Evolutionary conservation across 2,329 filamentous ascomycete species (phyloP), one percentile per base, ranked within the genome.

Genomic region (Apiospora saccharicola): DNA sequence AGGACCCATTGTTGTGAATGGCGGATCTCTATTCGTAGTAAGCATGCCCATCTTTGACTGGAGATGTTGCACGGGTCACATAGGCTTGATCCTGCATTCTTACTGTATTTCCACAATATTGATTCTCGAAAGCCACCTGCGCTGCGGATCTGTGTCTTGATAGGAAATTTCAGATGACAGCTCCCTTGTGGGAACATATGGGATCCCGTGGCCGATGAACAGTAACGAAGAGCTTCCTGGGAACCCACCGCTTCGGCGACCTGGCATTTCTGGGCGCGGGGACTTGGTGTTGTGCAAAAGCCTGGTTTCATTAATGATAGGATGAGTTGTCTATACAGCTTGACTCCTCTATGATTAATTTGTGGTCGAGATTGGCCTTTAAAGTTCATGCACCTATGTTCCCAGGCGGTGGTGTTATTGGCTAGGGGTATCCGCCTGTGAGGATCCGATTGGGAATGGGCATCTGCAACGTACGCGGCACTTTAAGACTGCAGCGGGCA

Each of bases 201-300:
- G 47, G 49, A 41, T 41, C 37, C 24, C 14, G 49, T 10, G 49
- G 49, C 49, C 24, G 49, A 26, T 61, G 53, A 61, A 61, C 30
- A 37, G 26, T 61, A 37, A 22, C 22, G 22, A 22, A 30, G 34
- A 22, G 16, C 53, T 19, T 30, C 16, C 22, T 30, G 26, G 53
- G 53, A 61, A 61, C 53, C 53, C 53, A 61, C 53, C 8, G 16
- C 26, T 10, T 61, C 53, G 53, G 53, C 26, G 53, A 61, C 30
- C 53, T 37, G 30, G 12, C 16, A n/a, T 37, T 37, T 16, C 16
- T 53, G 4, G 24, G 24, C 24, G 49, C 24, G 49, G 24, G 24
- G 24, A 53, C 53, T 16, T 4, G 30, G 37, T 41, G 37, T 41
- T 41, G 37, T 41, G 37, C 37, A 41, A 41, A 41, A 41, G 37